Evolutionary conservation across 805 yeast genomes (phyloP), one percentile per base, ranked within the genome.

Genomic region (Clavispora carvajalis): DNA sequence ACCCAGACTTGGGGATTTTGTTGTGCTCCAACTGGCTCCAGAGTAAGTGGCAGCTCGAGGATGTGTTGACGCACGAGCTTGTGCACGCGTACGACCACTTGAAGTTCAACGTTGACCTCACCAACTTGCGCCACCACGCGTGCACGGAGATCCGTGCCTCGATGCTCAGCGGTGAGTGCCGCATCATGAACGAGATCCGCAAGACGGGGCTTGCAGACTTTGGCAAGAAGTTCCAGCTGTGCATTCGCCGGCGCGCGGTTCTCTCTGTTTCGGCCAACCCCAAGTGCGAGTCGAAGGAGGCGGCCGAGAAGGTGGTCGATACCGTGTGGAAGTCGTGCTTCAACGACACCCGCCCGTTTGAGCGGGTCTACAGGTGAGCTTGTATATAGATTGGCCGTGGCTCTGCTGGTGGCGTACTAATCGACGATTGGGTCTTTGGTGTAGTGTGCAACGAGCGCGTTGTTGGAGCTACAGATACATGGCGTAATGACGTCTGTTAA

Each of bases 91-190:
- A 87, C 62, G 99, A 93, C 63, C 82, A 89, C 55, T 69, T 86
- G 48, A 83, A 88, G 60, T 93, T 93, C 69, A 70, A 87, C 40
- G 89, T 93, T 2, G 87, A 93, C 60, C 85, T 96, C 84, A 55
- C 73, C 41, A 79, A 91, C 60, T 67, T 93, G 56, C 77, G 79
- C 54, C 99, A 93, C 57, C 98, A 91, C 58, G 99, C 99, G 1
- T 93, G 99, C 60, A 82, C 97, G 1, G 99, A 93, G 61, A 87
- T 93, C 38, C 73, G 99, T 44, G 99, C 99, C 0, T 82, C 95
- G 9, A 82, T 88, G 50, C 70, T 93, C 17, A 84, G 95, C 57
- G 99, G 99, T 6, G 99, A 93, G 58, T 93, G 99, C 63, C 76
- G 98, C 22, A 79, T 91, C 52, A 76, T 82, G 78, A 85, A 85